Evolutionary conservation across 163 green algal genomes (phyloP).

Genomic region (Chlamydomonas reinhardtii): DNA sequence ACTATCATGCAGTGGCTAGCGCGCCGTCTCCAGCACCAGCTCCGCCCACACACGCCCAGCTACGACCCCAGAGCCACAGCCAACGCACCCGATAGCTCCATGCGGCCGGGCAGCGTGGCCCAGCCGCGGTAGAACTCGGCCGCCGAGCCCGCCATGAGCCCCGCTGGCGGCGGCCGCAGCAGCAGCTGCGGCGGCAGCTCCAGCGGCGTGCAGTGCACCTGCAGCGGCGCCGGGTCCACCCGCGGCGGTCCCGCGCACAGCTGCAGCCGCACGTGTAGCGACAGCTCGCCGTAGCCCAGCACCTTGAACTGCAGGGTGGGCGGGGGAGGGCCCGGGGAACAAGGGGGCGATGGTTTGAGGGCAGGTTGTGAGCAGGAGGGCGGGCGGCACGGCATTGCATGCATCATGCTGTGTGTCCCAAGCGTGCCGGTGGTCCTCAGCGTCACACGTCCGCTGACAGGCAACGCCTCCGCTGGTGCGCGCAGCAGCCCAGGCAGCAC

Average conservation of each 20-base stretch:
- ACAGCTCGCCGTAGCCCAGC: slow-evolving; percentile 44
- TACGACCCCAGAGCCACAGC: neutral
- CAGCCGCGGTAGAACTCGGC: slow-evolving; percentile 39
- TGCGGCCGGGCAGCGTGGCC: neutral
- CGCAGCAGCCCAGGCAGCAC: too few relatives aligned
- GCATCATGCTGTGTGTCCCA: too few relatives aligned
- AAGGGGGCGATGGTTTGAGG: too few relatives aligned
- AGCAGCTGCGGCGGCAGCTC: neutral
- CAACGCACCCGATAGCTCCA: slow-evolving; percentile 25
- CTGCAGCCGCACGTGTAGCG: slow-evolving; percentile 27
- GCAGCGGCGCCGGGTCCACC: slow-evolving; percentile 34
- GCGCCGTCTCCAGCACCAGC: too few relatives aligned
- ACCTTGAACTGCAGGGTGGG: slow-evolving; percentile 39
- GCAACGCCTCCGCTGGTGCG: too few relatives aligned
- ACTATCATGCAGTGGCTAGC: too few relatives aligned
- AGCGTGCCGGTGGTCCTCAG: too few relatives aligned
- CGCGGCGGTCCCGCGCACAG: slow-evolving; percentile 15
- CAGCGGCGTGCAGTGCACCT: slow-evolving; percentile 32
- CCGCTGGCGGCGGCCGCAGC: slow-evolving; percentile 3
- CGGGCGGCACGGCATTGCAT: too few relatives aligned
- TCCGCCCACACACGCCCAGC: too few relatives aligned
- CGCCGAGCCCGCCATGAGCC: neutral
- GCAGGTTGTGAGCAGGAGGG: too few relatives aligned
- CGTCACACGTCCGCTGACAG: too few relatives aligned
- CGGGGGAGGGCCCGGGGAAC: too few relatives aligned